These are phyloP conservation scores for Kewa caespitosa DNA, from an alignment of 179 eudicot genomes.

Conservation along the genomic window DNA sequence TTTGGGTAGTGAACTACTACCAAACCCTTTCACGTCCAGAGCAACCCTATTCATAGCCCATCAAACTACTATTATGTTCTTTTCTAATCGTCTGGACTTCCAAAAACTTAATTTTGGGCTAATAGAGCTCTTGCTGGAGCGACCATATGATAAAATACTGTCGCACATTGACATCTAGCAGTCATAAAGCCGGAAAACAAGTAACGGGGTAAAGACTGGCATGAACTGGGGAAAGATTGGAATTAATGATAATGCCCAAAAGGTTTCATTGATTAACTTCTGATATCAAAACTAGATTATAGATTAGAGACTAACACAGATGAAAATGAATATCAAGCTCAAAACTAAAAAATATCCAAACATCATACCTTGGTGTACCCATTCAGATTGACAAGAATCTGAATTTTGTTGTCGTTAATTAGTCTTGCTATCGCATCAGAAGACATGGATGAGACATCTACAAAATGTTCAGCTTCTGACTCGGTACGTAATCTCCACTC, in stretches of 20 bases:
- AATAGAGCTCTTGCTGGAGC: background rate
- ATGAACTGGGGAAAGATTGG: too few species aligned
- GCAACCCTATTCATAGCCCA: too few species aligned
- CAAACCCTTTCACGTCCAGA: too few species aligned
- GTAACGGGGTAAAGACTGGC: too few species aligned
- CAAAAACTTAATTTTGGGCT: background rate
- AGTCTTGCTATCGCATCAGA: constrained; percentile 83
- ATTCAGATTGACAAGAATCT: constrained; percentile 86
- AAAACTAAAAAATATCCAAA: constrained; percentile 1
- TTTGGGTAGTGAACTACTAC: too few species aligned
- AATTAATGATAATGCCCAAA: too few species aligned
- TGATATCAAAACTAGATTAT: background rate
- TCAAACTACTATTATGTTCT: too few species aligned
- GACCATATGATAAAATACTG: too few species aligned
- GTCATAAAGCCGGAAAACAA: too few species aligned
- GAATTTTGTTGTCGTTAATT: constrained; percentile 83
- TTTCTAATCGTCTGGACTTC: background rate
- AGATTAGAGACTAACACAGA: too few species aligned
- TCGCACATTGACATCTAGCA: too few species aligned
- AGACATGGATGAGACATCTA: constrained; percentile 84
- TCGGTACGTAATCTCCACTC: constrained; percentile 93
- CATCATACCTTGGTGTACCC: constrained; percentile 86
- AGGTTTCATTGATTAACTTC: too few species aligned
- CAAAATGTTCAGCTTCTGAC: constrained; percentile 85
- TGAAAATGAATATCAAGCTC: background rate